phyloP scores from a whole-genome alignment of 1,284 basidiomycete genomes.

The Moesziomyces globuligerus region DNA sequence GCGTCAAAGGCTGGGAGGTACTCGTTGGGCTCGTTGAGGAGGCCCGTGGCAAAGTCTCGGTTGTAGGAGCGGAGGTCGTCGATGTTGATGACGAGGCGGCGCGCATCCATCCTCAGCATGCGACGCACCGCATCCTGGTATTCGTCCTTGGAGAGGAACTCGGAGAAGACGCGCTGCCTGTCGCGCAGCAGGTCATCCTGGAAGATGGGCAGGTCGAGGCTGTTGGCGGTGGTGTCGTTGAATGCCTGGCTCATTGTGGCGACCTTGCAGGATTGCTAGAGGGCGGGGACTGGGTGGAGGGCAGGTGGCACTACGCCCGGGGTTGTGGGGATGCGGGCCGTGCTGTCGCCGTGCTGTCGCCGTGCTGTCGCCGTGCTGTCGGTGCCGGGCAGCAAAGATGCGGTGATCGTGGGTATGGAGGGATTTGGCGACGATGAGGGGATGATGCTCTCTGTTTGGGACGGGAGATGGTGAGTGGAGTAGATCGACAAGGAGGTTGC shows the following conservation, averaged over 20 bases:
- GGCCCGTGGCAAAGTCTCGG: slow-evolving; percentile 72
- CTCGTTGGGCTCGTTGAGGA: slow-evolving; percentile 87
- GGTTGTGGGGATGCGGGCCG: background rate
- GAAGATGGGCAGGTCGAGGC: slow-evolving; percentile 55
- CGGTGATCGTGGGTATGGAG: background rate
- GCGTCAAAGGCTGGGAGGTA: slow-evolving; percentile 92
- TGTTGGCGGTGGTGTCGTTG: slow-evolving; percentile 37
- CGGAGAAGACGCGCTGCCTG: slow-evolving; percentile 77
- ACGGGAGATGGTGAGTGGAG: background rate
- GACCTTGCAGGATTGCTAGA: too few species aligned
- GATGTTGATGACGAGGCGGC: slow-evolving; percentile 92
- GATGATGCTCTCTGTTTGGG: background rate
- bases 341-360: too few species aligned
- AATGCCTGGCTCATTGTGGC: slow-evolving; percentile 41
- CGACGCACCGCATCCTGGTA: slow-evolving; percentile 86
- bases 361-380: background rate
- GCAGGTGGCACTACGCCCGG: slow-evolving; percentile 9
- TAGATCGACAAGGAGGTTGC: background rate
- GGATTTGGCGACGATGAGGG: background rate
- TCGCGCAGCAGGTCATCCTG: slow-evolving; percentile 63
- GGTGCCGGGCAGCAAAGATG: background rate
- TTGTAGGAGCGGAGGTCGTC: slow-evolving; percentile 96
- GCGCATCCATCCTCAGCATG: slow-evolving; percentile 84
- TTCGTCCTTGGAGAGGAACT: slow-evolving; percentile 78
- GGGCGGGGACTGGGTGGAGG: background rate